phyloP scores from a whole-genome alignment of 768 basidiomycete genomes.

The Tricholoma matsutake region DNA sequence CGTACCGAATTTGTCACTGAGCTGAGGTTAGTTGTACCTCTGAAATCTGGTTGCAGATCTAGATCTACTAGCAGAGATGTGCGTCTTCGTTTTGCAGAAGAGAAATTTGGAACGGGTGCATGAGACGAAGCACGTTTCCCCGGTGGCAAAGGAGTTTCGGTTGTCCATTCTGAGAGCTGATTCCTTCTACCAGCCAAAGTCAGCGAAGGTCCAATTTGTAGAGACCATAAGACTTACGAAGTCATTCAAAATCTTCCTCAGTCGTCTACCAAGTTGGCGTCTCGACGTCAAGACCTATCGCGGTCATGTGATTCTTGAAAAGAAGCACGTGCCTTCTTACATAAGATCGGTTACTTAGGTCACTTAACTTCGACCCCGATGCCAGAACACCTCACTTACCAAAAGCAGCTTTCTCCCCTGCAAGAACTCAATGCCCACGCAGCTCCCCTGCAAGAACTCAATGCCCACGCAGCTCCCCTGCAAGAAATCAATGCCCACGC shows the following conservation, averaged over 20 bases:
- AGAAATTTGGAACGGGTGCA: conserved; percentile 36
- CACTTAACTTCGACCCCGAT: too few relatives aligned
- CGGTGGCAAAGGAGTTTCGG: conserved; percentile 15
- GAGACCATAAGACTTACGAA: background rate
- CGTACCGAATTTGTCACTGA: conserved; percentile 14
- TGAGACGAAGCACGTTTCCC: conserved; percentile 36
- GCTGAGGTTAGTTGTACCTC: conserved; percentile 8
- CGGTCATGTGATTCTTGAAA: too few relatives aligned
- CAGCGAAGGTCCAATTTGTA: background rate
- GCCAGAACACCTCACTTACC: too few relatives aligned
- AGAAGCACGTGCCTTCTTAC: too few relatives aligned
- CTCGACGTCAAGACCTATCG: too few relatives aligned
- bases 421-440: too few relatives aligned
- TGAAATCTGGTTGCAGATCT: conserved; percentile 23
- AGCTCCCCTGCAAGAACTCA: too few relatives aligned
- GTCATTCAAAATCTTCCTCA: background rate
- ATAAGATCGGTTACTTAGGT: too few relatives aligned
- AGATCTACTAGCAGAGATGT: conserved; percentile 40
- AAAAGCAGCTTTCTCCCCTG: too few relatives aligned
- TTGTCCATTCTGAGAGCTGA: conserved; percentile 2
- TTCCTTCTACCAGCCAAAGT: background rate
- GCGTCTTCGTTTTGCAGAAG: conserved; percentile 40
- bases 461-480: too few relatives aligned
- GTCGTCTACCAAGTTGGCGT: too few relatives aligned
- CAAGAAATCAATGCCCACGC: too few relatives aligned